Evolutionary conservation across 805 yeast species (phyloP), one percentile per base, ranked within the genome.

Genomic region (Starmerella floricola): DNA sequence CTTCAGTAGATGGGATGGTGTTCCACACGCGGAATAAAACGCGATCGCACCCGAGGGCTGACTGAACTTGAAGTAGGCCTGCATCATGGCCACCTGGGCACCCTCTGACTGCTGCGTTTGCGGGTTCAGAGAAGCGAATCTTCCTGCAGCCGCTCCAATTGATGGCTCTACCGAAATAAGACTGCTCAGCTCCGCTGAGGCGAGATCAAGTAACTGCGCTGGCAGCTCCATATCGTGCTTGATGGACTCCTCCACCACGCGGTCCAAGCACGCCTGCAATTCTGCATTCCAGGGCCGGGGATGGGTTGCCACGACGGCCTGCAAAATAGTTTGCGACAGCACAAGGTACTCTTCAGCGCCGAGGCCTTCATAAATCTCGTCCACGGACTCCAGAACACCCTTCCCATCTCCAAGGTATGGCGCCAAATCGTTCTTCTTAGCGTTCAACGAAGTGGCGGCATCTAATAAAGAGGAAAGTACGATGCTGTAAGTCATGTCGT

Each of bases 401-500:
- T 17, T 20, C n/a, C 23, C 21, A 50, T 48, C 13, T 49, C 57
- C 43, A 3, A 51, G 19, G 6, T 46, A 19, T 4, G 44, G 44
- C 10, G 4, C 15, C 13, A 53, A 45, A 23, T 40, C 31, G 8
- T 13, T 20, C 3, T 44, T 40, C 12, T 41, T 34, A 28, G 2
- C 45, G 35, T 8, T 23, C 29, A 6, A n/a, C 27, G 12, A 8
- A 6, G 19, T 11, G 5, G 60, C 58, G 15, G 49, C 45, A 4
- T 48, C 48, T 16, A 51, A 41, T 11, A 61, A 49, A 2, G 52
- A 41, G 26, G 41, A 32, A 13, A 61, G 41, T 11, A 62, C 47
- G 11, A 56, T 42, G 11, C 43, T 23, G 44, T 60, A 61, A 2
- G 62, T 58, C 13, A 51, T 48, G 6, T 40, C 48, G 29, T 49